Evolutionary conservation across 305 asterid genomes (phyloP).

Genomic region (Rubia balearica): DNA sequence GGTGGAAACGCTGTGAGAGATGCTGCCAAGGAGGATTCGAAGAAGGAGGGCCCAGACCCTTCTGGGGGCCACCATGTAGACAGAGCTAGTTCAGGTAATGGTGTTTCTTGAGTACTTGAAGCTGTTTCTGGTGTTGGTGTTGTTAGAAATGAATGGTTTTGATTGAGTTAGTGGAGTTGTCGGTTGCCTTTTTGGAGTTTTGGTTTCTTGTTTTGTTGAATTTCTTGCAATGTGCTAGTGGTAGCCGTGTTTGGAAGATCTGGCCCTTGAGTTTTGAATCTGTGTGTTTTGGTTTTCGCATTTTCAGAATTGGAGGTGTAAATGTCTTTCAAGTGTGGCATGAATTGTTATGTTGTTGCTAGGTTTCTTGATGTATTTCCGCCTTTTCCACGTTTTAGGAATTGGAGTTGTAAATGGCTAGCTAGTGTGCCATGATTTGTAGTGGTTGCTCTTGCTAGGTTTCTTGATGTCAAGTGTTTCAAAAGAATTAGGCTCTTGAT

Average conservation of each 20-base stretch:
- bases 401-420: background rate
- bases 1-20: conserved; percentile 54
- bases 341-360: background rate
- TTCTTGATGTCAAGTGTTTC: background rate
- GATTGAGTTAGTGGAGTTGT: conserved; percentile 9
- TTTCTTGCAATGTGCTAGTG: conserved; percentile 3
- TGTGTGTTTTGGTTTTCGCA: background rate
- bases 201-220: background rate
- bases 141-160: conserved; percentile 4
- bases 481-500: background rate
- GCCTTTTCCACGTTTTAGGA: background rate
- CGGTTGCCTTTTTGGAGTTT: conserved; percentile 6
- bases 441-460: background rate
- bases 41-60: conserved; percentile 46
- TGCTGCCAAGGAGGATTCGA: conserved; percentile 49
- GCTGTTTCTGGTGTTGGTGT: background rate
- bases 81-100: conserved; percentile 62
- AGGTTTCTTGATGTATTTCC: background rate
- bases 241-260: conserved; percentile 10
- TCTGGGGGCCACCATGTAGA: conserved; percentile 47
- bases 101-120: conserved; percentile 14
- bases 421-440: background rate
- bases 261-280: conserved; percentile 4
- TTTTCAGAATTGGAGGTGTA: background rate
- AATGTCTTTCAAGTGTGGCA: background rate